Evolutionary conservation across 306 rosid species (phyloP), one percentile per base, ranked within the genome.

Genomic region (Datisca glomerata): DNA sequence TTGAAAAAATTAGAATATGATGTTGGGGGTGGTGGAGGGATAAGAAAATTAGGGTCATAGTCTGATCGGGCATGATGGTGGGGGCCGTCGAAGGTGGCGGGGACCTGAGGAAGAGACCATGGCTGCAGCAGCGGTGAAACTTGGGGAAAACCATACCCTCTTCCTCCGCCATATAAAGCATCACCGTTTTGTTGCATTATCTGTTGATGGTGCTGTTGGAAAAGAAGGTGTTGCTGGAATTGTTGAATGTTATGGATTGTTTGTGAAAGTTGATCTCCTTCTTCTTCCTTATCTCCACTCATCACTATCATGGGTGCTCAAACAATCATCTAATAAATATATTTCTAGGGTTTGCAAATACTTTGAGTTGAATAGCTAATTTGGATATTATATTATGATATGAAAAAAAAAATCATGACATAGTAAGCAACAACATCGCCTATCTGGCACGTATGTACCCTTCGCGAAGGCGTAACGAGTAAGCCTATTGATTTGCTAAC

Each of bases 111-210:
- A 28, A 45, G 44, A 7, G 57, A 21, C 93, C 89, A 85, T 13
- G 80, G 77, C 35, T 74, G 84, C 19, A 74, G 17, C 59, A 66
- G 41, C 55, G 80, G 85, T n/a, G 87, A 69, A 23, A 65, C 52
- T 54, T 15, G n/a, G 9, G 86, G 77, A 57, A 73, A 76, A 51
- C 47, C 36, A 73, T 31, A 56, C 17, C 75, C 80, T 52, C 65
- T 49, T 23, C 57, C 57, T 23, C 18, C 48, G 3, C 65, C 55
- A 49, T 49, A n/a, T n/a, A n/a, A n/a, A n/a, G n/a, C n/a, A n/a
- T n/a, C n/a, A n/a, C n/a, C 69, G 1, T 81, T 73, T 11, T 64
- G 64, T 18, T 55, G 63, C 69, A 66, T 71, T 44, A 77, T 78
- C 12, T 66, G 17, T 12, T 35, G 65, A 13, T 43, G 45, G 1